Percentiles rank a stretch among this genome's conserved stretches.
These are phyloP conservation scores for Diaporthe batatas DNA, from an alignment of 2,329 filamentous ascomycete genomes.

Conservation along the genomic window DNA sequence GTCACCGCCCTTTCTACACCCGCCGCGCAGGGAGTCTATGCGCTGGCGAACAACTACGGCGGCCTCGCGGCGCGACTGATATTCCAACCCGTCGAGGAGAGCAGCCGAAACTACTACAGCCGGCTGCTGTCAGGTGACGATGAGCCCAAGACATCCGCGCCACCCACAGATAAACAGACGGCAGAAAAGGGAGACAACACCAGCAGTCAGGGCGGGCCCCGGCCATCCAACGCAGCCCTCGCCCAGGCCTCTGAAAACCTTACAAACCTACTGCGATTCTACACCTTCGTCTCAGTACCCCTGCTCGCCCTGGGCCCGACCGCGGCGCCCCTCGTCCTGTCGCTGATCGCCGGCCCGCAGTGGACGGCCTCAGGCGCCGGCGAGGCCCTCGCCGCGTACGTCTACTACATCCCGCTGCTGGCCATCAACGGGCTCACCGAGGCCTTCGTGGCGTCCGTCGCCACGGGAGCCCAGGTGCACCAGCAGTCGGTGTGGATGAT, in stretches of 20 bases:
- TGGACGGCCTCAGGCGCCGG: conserved; percentile 84
- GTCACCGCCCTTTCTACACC: conserved; percentile 83
- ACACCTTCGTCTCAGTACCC: conserved; percentile 79
- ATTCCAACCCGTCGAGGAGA: conserved; percentile 96
- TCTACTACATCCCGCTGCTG: conserved; percentile 92
- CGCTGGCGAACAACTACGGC: conserved; percentile 94
- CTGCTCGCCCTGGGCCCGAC: conserved; percentile 80
- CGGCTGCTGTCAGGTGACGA: conserved; percentile 70
- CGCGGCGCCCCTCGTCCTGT: conserved; percentile 79
- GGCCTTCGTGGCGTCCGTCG: conserved; percentile 91
- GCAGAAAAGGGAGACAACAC: conserved; percentile 31
- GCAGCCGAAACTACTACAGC: conserved; percentile 89
- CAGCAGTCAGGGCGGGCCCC: conserved; percentile 39
- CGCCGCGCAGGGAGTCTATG: conserved; percentile 89
- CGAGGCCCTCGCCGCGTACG: conserved; percentile 81
- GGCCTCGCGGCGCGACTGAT: conserved; percentile 88
- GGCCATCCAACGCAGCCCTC: conserved; percentile 45
- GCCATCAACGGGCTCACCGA: conserved; percentile 93
- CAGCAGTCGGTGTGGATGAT: conserved; percentile 87
- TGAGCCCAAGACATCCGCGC: conserved; percentile 50
- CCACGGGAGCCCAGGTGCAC: conserved; percentile 80
- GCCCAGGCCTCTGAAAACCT: conserved; percentile 66
- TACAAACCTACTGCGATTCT: conserved; percentile 75
- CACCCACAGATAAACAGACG: conserved; percentile 40
- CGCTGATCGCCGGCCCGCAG: conserved; percentile 79